phyloP scores from a whole-genome alignment of 352 stramenopile genomes.

The Phytophthora fragariae region DNA sequence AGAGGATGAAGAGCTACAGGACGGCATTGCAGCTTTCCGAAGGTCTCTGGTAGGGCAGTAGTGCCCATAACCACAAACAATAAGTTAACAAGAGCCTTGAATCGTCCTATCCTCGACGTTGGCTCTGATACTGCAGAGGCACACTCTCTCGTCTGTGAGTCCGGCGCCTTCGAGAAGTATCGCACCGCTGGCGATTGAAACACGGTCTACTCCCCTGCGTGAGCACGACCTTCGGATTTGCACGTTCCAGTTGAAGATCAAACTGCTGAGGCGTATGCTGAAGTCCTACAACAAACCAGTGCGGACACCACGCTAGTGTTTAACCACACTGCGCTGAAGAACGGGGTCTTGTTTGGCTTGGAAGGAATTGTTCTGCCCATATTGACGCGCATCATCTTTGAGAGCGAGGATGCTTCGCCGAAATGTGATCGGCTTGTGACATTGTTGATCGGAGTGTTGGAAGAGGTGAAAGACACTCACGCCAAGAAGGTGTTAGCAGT shows the following conservation, averaged over 20 bases:
- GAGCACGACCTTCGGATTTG: constrained; percentile 26
- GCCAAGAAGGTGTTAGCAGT: constrained; percentile 53
- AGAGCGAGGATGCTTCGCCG: constrained; percentile 12
- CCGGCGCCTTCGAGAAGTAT: constrained; percentile 19
- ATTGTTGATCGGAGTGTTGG: constrained; percentile 64
- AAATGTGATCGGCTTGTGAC: constrained; percentile 61
- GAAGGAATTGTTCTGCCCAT: constrained; percentile 33
- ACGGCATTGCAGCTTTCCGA: constrained; percentile 52
- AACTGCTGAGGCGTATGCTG: constrained; percentile 25
- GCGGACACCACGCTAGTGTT: constrained; percentile 53
- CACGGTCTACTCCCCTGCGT: not conserved
- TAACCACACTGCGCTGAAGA: constrained; percentile 56
- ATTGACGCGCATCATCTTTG: constrained; percentile 28
- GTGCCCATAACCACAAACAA: constrained; percentile 1
- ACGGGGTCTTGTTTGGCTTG: constrained; percentile 49
- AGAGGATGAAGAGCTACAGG: constrained; percentile 47
- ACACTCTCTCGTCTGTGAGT: not conserved
- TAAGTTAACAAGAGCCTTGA: constrained; percentile 1
- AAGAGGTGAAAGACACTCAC: constrained; percentile 67
- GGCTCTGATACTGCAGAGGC: not conserved
- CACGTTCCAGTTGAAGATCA: constrained; percentile 27
- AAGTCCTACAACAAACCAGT: constrained; percentile 14
- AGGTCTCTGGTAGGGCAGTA: constrained; percentile 41
- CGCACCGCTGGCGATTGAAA: constrained; percentile 31
- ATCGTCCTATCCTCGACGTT: not conserved